A percentile compares a stretch with the other conserved stretches of the same genome.
Evolutionary conservation across 2,329 filamentous ascomycete species (phyloP).

Genomic region (Amphichorda felina): DNA sequence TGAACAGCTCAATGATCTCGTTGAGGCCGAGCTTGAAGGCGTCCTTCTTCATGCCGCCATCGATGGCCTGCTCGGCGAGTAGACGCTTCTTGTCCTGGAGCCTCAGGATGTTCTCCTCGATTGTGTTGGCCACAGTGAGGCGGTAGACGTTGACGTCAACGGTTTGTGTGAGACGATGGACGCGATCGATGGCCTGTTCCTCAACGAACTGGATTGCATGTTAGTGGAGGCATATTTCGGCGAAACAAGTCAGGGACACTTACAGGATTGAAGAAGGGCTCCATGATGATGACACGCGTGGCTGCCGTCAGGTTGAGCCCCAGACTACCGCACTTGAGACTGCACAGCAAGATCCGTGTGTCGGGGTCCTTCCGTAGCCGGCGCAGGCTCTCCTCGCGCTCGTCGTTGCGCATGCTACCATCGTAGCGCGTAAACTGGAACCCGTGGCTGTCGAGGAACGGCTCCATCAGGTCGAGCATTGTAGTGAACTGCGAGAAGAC

Average conservation of each 20-base stretch:
- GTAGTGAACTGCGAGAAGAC: constrained; percentile 98
- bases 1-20: constrained; percentile 87
- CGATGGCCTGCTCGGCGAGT: constrained; percentile 84
- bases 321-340: constrained; percentile 83
- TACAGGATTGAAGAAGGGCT: constrained; percentile 97
- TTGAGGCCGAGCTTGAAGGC: constrained; percentile 79
- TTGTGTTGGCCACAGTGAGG: constrained; percentile 72
- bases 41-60: constrained; percentile 61
- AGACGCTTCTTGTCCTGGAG: constrained; percentile 89
- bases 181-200: constrained; percentile 96
- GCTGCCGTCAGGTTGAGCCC: constrained; percentile 92
- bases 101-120: constrained; percentile 90
- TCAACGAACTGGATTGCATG: constrained; percentile 65
- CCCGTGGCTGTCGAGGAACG: constrained; percentile 65
- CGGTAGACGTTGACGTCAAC: constrained; percentile 93
- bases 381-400: constrained; percentile 74
- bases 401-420: constrained; percentile 87
- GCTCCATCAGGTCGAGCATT: constrained; percentile 93
- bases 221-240: not conserved
- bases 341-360: constrained; percentile 80
- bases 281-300: constrained; percentile 83
- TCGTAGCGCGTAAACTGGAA: constrained; percentile 86
- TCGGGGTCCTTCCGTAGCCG: constrained; percentile 61
- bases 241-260: constrained; percentile 15
- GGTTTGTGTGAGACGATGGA: constrained; percentile 95